phyloP scores from a whole-genome alignment of 768 basidiomycete genomes.

The Tricholoma terreum region DNA sequence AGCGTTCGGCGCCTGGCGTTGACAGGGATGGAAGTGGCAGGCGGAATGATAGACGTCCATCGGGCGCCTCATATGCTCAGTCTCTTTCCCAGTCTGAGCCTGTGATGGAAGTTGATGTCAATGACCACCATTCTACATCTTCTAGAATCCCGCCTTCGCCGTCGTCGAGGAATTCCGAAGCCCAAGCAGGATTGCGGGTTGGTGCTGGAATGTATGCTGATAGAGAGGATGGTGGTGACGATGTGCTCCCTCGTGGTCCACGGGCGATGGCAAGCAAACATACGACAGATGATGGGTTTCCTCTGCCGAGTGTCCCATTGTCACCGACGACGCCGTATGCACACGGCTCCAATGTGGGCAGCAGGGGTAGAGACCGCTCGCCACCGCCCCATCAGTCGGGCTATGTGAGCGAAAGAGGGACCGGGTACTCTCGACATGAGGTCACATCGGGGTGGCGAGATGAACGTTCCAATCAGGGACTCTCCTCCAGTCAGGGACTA shows the following conservation, averaged over 20 bases:
- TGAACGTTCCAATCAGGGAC: background rate
- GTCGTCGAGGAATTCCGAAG: conserved; percentile 3
- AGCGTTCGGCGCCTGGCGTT: background rate
- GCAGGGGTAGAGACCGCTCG: conserved; percentile 14
- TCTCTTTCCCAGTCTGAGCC: conserved; percentile 16
- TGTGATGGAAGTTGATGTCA: conserved; percentile 26
- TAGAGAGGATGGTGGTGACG: conserved; percentile 12
- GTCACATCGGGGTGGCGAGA: conserved; percentile 9
- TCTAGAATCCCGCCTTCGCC: conserved; percentile 15
- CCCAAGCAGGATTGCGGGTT: conserved; percentile 7
- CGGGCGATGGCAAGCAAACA: conserved; percentile 27
- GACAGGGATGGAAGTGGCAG: conserved; percentile 5
- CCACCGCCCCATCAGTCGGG: conserved; percentile 15
- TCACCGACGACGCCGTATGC: conserved; percentile 10
- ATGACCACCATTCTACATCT: conserved; percentile 16
- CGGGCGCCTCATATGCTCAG: conserved; percentile 5
- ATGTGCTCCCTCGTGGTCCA: conserved; percentile 20
- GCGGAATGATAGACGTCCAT: conserved; percentile 5
- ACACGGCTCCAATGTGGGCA: background rate
- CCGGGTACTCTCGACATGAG: conserved; percentile 2
- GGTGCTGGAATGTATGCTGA: conserved; percentile 31
- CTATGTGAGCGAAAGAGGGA: conserved; percentile 1
- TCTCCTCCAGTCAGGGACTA: no score
- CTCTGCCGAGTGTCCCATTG: background rate
- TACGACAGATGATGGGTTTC: background rate